Base-by-base conservation (phyloP, 805 yeast species). In the Debaryomyces hansenii region DNA sequence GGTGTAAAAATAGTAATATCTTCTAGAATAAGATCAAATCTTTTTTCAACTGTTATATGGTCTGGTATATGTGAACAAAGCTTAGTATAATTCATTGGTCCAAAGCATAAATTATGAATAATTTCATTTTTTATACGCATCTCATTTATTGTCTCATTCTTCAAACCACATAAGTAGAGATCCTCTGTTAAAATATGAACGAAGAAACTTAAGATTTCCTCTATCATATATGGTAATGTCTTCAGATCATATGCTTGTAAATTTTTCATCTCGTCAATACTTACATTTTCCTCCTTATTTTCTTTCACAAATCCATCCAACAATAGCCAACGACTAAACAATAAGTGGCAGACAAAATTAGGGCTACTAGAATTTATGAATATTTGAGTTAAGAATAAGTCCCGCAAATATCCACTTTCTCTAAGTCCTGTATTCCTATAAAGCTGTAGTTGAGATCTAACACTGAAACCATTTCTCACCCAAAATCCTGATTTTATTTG, bases 401-500 rank as follows among this genome's bases (percentile, higher is more conserved):
- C 98, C 54, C 96, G 77, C 55, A 83, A 73, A 59, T 77, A 91
- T 0, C 97, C 96, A 49, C 82, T 80, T 52, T 91, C 97, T 45
- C 97, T 73, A 41, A 91, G 74, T 4, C 90, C 87, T 10, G 90
- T 78, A 48, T 81, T 84, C 34, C 86, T 78, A 62, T 92, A 92
- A 46, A 90, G 82, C 54, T 83, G 85, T 52, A 87, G 75, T 59
- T 92, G 98, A 20, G 84, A 82, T 35, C 86, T 75, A 4, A 90
- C 83, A 35, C 91, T 85, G 48, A 81, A 78, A 0, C 99, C 99
- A 64, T 92, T 92, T 57, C 98, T 78, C 0, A 92, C 97, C 98
- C 98, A 92, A 46, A 86, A 78, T 0, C 97, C 97, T 0, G 87
- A 83, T 49, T 88, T 85, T 7, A 92, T 87, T 57, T 94, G 97